Conservation (phyloP, 306 rosid species). For the Canavalia gladiata region DNA sequence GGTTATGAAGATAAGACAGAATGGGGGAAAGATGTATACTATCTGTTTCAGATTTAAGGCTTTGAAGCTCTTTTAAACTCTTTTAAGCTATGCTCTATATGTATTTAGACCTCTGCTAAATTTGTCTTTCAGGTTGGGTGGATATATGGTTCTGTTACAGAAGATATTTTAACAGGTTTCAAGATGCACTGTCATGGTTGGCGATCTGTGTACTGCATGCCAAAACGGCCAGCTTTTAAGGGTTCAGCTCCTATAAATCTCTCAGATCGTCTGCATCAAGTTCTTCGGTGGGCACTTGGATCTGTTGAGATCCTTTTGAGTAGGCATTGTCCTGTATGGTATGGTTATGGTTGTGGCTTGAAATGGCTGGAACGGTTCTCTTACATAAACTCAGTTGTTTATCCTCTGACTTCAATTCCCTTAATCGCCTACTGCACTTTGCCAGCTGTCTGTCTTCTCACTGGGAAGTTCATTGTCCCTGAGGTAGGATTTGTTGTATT, state of each 20-base stretch:
- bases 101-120: conserved; percentile 9
- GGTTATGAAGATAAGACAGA: conserved; percentile 92
- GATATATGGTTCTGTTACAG: conserved; percentile 96
- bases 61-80: conserved; percentile 29
- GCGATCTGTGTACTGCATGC: conserved; percentile 95
- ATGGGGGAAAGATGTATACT: conserved; percentile 83
- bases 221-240: conserved; percentile 89
- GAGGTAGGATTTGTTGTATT: conserved; percentile 61
- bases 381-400: conserved; percentile 88
- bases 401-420: conserved; percentile 93
- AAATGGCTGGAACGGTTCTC: conserved; percentile 89
- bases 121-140: conserved; percentile 78
- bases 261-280: conserved; percentile 92
- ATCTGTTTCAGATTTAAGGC: conserved; percentile 10
- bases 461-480: conserved; percentile 89
- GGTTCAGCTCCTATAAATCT: conserved; percentile 96
- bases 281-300: conserved; percentile 96
- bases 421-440: conserved; percentile 80
- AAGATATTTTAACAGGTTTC: conserved; percentile 92
- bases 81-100: background rate
- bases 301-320: conserved; percentile 90
- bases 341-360: conserved; percentile 93
- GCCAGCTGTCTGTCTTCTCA: conserved; percentile 92
- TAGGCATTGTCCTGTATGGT: conserved; percentile 93
- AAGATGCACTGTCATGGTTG: conserved; percentile 98